Evolutionary conservation across 75 land plant species (phyloP).

Genomic region (Pseudotsuga menziesii): DNA sequence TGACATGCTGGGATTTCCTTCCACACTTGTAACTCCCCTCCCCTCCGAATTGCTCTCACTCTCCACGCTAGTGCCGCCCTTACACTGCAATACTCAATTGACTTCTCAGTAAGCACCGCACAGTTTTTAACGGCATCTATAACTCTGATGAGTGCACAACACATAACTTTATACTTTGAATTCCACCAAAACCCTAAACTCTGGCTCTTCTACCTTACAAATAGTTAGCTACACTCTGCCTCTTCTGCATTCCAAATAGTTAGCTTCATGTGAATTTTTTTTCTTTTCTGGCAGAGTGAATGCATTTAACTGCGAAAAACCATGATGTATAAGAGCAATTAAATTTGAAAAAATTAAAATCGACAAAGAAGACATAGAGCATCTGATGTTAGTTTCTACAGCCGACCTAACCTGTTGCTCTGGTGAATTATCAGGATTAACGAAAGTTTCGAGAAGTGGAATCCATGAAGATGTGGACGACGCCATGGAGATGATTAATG

Average conservation of each 20-base stretch:
- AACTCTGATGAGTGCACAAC: too few relatives aligned
- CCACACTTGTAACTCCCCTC: too few relatives aligned
- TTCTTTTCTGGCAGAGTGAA: background rate
- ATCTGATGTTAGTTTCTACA: background rate
- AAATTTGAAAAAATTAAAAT: background rate
- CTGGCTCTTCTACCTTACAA: background rate
- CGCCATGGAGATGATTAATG: background rate
- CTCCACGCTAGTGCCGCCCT: too few relatives aligned
- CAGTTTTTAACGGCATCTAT: too few relatives aligned
- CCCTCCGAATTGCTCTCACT: too few relatives aligned
- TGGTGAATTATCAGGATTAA: slow-evolving; percentile 31
- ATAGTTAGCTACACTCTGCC: background rate
- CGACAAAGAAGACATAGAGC: background rate
- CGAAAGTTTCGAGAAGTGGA: slow-evolving; percentile 46
- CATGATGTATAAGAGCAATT: background rate
- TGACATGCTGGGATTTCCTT: too few relatives aligned
- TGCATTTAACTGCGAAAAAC: background rate
- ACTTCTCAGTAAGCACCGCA: too few relatives aligned
- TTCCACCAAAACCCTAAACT: slow-evolving; percentile 4
- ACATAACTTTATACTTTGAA: too few relatives aligned
- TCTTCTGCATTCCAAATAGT: background rate
- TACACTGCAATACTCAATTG: too few relatives aligned
- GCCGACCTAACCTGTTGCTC: slow-evolving; percentile 29
- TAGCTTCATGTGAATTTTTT: background rate
- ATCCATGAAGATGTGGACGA: slow-evolving; percentile 17